Percentiles rank a stretch among this genome's conserved stretches.
These are phyloP conservation scores for Trypanosoma grayi DNA, from an alignment of 208 protist genomes.

Conservation along the genomic window DNA sequence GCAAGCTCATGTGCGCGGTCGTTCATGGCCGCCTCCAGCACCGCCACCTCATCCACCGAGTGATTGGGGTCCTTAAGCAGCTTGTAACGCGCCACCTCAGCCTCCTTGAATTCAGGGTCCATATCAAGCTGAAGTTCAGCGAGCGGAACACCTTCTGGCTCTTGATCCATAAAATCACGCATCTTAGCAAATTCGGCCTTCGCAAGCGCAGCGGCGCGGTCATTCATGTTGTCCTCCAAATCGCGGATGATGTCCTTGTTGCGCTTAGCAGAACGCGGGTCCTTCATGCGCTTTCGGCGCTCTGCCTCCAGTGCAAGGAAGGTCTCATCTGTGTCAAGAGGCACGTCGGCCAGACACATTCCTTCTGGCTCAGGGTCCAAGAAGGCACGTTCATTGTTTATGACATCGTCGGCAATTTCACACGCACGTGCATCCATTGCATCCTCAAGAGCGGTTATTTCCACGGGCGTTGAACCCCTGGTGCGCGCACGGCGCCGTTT, in stretches of 20 bases:
- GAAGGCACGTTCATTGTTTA: conserved; percentile 69
- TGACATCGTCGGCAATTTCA: conserved; percentile 62
- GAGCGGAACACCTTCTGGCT: conserved; percentile 71
- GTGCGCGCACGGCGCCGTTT: conserved; percentile 32
- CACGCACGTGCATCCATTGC: conserved; percentile 58
- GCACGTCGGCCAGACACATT: conserved; percentile 74
- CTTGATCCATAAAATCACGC: conserved; percentile 71
- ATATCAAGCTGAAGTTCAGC: conserved; percentile 67
- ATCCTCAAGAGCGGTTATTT: conserved; percentile 42
- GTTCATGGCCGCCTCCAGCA: conserved; percentile 60
- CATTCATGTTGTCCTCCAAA: conserved; percentile 70
- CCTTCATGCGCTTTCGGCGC: conserved; percentile 53
- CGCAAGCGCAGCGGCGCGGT: conserved; percentile 63
- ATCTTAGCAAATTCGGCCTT: conserved; percentile 57
- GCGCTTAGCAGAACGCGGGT: conserved; percentile 46
- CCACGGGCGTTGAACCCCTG: conserved; percentile 17
- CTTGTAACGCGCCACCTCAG: conserved; percentile 67
- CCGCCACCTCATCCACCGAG: conserved; percentile 13
- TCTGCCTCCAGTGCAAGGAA: conserved; percentile 77
- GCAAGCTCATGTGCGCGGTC: conserved; percentile 58
- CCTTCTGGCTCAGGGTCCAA: conserved; percentile 81
- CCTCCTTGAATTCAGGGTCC: conserved; percentile 76
- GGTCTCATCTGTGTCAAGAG: conserved; percentile 55
- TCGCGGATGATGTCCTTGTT: conserved; percentile 69
- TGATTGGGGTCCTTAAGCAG: conserved; percentile 27